phyloP scores from a whole-genome alignment of 495 filamentous ascomycete genomes.

The Hypoxylon lienhwacheense region DNA sequence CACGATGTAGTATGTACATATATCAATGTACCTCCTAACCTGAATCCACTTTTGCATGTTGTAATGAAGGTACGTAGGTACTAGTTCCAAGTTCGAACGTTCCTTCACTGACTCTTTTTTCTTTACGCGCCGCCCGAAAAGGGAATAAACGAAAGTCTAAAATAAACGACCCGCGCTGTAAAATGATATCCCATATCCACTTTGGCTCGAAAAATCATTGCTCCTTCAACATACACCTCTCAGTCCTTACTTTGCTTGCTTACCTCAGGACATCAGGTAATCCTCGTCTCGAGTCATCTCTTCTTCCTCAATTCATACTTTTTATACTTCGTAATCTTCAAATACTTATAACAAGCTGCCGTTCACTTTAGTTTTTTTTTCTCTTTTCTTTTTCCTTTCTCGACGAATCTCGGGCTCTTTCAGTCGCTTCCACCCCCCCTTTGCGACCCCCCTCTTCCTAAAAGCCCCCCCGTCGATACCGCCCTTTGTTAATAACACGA shows the following conservation, averaged over 20 bases:
- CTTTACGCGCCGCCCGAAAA: conserved; percentile 27
- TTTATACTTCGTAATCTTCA: conserved; percentile 7
- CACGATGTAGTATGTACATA: background rate
- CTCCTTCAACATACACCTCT: conserved; percentile 7
- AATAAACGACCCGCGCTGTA: conserved; percentile 29
- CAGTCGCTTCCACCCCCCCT: conserved; percentile 7
- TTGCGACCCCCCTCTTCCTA: conserved; percentile 10
- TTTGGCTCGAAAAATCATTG: conserved; percentile 20
- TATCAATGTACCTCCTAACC: background rate
- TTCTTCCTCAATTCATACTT: background rate
- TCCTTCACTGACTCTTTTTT: conserved; percentile 21
- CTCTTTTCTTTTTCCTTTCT: background rate
- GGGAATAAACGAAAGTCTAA: conserved; percentile 5
- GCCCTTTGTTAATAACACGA: conserved; percentile 30
- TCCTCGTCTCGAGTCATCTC: too few relatives aligned
- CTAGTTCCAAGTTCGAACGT: background rate
- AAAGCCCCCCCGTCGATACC: conserved; percentile 19
- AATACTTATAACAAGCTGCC: conserved; percentile 2
- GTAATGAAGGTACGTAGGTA: too few relatives aligned
- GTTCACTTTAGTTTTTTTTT: too few relatives aligned
- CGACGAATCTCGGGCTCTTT: conserved; percentile 8
- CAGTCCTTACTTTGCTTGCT: background rate
- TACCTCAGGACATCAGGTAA: background rate
- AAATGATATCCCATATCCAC: conserved; percentile 28
- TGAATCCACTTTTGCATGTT: background rate